Conservation (phyloP, 2,329 filamentous ascomycete species). For the Cadophora luteo-olivacea region DNA sequence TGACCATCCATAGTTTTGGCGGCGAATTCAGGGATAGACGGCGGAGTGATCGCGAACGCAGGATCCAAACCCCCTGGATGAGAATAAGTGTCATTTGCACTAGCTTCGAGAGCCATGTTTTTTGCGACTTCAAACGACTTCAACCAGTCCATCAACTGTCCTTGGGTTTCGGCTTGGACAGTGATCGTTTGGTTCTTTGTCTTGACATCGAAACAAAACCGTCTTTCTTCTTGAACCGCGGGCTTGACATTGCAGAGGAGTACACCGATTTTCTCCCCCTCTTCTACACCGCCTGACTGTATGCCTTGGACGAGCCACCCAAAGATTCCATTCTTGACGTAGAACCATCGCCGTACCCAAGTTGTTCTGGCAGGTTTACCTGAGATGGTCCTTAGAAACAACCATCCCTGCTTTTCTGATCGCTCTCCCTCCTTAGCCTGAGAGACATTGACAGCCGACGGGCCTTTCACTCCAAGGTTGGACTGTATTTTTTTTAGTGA, state of each 20-base stretch:
- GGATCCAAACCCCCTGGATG: constrained; percentile 64
- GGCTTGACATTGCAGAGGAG: constrained; percentile 92
- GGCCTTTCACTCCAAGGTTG: constrained; percentile 75
- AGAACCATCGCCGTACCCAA: constrained; percentile 95
- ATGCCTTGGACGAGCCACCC: constrained; percentile 88
- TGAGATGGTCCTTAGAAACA: constrained; percentile 80
- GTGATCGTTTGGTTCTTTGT: constrained; percentile 92
- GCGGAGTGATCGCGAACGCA: constrained; percentile 91
- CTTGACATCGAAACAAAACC: constrained; percentile 98
- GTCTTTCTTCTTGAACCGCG: constrained; percentile 87
- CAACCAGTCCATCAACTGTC: constrained; percentile 93
- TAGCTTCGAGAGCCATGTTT: constrained; percentile 84
- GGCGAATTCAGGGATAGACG: constrained; percentile 88
- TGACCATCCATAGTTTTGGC: constrained; percentile 77
- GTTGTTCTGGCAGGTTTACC: constrained; percentile 90
- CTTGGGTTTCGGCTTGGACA: constrained; percentile 91
- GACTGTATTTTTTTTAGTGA: constrained; percentile 44
- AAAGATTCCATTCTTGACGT: constrained; percentile 94
- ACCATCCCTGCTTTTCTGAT: constrained; percentile 90
- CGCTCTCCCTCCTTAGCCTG: constrained; percentile 59
- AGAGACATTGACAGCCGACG: constrained; percentile 58
- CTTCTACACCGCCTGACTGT: constrained; percentile 83
- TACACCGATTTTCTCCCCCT: constrained; percentile 95
- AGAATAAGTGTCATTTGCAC: constrained; percentile 51
- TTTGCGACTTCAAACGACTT: constrained; percentile 93